Base-by-base conservation (phyloP, 1,139 yeast species). In the Dujonia santamariae region DNA sequence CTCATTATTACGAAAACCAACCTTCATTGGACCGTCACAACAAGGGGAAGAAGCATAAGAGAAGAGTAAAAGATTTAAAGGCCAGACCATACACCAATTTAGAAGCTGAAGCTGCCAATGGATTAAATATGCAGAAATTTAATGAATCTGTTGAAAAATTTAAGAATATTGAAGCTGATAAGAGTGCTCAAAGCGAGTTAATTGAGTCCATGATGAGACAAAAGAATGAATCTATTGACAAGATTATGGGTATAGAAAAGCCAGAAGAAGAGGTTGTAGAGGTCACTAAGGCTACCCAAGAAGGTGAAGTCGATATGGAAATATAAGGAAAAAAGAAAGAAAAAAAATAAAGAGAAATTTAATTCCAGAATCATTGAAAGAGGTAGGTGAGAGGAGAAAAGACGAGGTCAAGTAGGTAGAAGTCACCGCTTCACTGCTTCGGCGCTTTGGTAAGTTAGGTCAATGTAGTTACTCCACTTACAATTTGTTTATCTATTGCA, bases 31-130 rank as follows among this genome's bases (percentile, higher is more conserved):
- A 78, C 44, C 72, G 81, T 18, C 98, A 92, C 61, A 63, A 72
- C 44, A 76, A 78, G 50, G 74, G 84, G 7, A 88, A 88, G 54
- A 73, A 81, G 7, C 97, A 92, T 60, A 88, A 85, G 58, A 75
- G 98, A 61, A 72, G 96, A 52, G 83, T 85, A 21, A 85, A 80
- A 59, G 84, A 80, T 34, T 66, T 92, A 46, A 77, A 73, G 38
- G 78, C 72, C 36, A 80, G 83, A 36, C 97, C 97, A 5, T 92
- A 90, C 55, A 80, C 96, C 4, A 80, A 76, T 34, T 78, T 85
- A 43, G 97, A 90, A 54, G 83, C 95, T 24, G 88, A 87, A 51
- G 96, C 96, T 26, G 97, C 96, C 1, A 75, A 84, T 0, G 97
- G 97, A 3, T 67, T 74, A 19, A 82, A 86, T 54, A 67, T 88